A percentile compares a stretch with the other conserved stretches of the same genome.
Conservation (phyloP, 805 yeast species). For the Starmera quercuum region DNA sequence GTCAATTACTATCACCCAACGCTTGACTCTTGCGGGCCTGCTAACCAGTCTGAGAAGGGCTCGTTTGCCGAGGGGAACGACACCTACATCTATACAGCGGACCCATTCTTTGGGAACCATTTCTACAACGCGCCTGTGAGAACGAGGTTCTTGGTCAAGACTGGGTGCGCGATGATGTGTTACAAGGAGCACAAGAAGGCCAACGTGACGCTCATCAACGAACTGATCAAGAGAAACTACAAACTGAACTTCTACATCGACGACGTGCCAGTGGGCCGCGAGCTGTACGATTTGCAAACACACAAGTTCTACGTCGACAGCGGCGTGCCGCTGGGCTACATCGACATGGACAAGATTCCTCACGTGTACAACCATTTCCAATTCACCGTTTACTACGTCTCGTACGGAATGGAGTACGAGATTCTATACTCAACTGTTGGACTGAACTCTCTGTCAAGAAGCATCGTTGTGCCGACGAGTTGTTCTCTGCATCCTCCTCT, state of each 20-base stretch:
- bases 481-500: conserved; percentile 20
- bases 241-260: conserved; percentile 22
- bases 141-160: conserved; percentile 9
- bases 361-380: conserved; percentile 25
- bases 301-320: conserved; percentile 18
- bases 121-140: conserved; percentile 14
- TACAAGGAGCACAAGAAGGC: conserved; percentile 11
- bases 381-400: conserved; percentile 17
- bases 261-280: conserved; percentile 23
- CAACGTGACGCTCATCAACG: conserved; percentile 19
- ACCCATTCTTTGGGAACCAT: conserved; percentile 11
- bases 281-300: conserved; percentile 20
- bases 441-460: conserved; percentile 18
- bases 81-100: conserved; percentile 1
- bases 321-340: conserved; percentile 23
- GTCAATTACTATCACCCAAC: conserved; percentile 17
- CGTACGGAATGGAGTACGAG: conserved; percentile 15
- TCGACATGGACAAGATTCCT: conserved; percentile 20
- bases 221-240: conserved; percentile 21
- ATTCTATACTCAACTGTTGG: conserved; percentile 19
- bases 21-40: conserved; percentile 13
- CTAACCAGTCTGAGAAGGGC: conserved; percentile 3
- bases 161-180: conserved; percentile 11
- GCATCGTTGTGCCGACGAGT: conserved; percentile 12
- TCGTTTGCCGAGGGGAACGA: neutral